phyloP scores from a whole-genome alignment of 2,329 filamentous ascomycete genomes.

The Geosmithia putterillii region DNA sequence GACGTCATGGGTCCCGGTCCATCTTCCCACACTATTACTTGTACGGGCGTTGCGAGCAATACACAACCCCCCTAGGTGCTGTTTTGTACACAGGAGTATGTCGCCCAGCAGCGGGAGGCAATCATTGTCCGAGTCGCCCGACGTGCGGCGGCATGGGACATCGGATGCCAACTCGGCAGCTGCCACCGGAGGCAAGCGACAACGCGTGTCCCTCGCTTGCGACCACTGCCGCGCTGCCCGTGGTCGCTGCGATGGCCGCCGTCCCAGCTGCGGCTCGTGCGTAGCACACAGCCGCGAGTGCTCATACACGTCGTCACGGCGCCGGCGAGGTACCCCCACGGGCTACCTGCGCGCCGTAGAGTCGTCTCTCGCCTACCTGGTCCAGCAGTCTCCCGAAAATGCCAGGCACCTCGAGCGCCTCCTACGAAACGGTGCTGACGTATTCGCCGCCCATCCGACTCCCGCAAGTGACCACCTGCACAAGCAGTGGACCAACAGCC shows the following conservation, averaged over 20 bases:
- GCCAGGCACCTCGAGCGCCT: neutral
- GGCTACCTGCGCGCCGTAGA: constrained; percentile 68
- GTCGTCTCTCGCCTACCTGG: constrained; percentile 50
- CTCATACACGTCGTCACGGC: constrained; percentile 60
- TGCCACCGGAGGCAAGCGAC: constrained; percentile 39
- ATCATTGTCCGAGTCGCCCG: neutral
- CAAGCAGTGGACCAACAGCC: constrained; percentile 49
- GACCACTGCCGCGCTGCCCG: constrained; percentile 55
- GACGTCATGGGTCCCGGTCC: neutral
- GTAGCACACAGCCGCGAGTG: constrained; percentile 49
- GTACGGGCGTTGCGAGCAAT: too few relatives aligned
- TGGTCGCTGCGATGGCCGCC: constrained; percentile 63
- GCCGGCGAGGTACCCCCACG: constrained; percentile 66
- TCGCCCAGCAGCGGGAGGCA: neutral
- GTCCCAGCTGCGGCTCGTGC: constrained; percentile 57
- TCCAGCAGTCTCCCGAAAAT: constrained; percentile 17
- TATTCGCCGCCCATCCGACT: neutral
- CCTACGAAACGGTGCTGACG: neutral
- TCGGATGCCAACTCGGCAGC: constrained; percentile 2
- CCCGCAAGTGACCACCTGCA: constrained; percentile 25
- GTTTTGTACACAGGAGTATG: too few relatives aligned
- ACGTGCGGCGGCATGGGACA: neutral
- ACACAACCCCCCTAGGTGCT: too few relatives aligned
- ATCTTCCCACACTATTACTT: too few relatives aligned
- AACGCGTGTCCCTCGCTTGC: constrained; percentile 56